Conservation (phyloP, 768 basidiomycete species). For the Tephrocybe rancida region DNA sequence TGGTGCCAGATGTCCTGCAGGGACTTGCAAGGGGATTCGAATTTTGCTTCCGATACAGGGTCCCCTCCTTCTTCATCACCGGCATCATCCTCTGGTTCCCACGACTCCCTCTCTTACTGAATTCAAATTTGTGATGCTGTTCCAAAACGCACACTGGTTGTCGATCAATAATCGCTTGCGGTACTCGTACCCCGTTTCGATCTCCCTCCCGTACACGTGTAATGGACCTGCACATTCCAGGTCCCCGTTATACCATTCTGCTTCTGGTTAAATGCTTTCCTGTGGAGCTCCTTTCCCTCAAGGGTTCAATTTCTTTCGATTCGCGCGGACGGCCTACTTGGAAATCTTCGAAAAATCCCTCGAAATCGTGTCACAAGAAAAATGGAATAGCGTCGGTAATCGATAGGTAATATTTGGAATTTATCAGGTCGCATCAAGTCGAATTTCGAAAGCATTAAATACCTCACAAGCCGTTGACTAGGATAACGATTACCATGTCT, state of each 20-base stretch:
- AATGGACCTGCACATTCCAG: not conserved
- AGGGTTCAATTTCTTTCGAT: not conserved
- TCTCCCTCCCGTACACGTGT: not conserved
- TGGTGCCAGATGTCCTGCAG: too few relatives aligned
- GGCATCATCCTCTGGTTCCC: not conserved
- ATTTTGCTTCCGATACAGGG: not conserved
- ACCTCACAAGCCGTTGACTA: not conserved
- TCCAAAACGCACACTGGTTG: too few relatives aligned
- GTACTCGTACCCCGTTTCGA: not conserved
- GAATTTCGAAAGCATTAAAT: not conserved
- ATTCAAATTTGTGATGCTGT: too few relatives aligned
- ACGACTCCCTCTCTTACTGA: not conserved
- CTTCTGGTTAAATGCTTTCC: not conserved
- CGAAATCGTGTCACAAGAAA: not conserved
- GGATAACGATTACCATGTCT: constrained; percentile 22
- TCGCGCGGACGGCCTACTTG: not conserved
- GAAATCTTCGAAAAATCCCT: not conserved
- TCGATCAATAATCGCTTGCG: not conserved
- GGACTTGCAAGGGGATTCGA: not conserved
- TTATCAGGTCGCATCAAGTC: too few relatives aligned
- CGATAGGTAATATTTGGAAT: too few relatives aligned
- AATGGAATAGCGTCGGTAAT: too few relatives aligned
- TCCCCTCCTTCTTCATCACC: not conserved
- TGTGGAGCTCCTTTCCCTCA: not conserved
- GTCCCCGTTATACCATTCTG: not conserved